phyloP scores from a whole-genome alignment of 163 green algal species.

The Chlamydomonas reinhardtii region DNA sequence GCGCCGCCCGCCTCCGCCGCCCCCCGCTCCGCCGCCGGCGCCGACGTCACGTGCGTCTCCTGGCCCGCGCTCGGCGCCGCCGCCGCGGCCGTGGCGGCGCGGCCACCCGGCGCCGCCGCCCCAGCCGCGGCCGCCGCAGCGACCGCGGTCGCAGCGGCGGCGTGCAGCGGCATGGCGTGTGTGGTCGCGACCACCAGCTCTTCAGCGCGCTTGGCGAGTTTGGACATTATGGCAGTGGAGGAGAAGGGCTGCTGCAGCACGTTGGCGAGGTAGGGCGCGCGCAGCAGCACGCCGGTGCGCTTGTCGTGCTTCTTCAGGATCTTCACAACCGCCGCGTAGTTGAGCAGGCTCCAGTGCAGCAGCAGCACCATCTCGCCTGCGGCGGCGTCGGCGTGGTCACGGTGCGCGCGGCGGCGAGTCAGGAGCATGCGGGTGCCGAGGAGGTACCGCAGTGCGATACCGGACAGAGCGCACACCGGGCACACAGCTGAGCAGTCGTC shows the following conservation, averaged over 20 bases:
- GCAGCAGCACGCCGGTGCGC: constrained; percentile 82
- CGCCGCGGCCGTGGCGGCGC: neutral
- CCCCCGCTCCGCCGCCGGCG: neutral
- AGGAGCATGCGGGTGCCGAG: too few relatives aligned
- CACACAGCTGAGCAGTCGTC: too few relatives aligned
- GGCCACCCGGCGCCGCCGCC: neutral
- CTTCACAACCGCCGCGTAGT: constrained; percentile 89
- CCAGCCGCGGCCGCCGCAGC: neutral
- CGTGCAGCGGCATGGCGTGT: constrained; percentile 23
- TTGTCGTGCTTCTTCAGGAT: constrained; percentile 95
- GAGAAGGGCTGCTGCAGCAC: constrained; percentile 90
- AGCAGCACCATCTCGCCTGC: constrained; percentile 66
- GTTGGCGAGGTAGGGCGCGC: constrained; percentile 84
- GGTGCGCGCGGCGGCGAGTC: too few relatives aligned
- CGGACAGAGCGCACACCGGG: too few relatives aligned
- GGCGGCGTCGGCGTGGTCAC: too few relatives aligned
- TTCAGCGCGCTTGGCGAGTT: constrained; percentile 80
- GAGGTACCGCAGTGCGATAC: too few relatives aligned
- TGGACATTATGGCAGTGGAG: constrained; percentile 80
- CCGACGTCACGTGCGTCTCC: neutral
- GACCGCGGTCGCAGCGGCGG: too few relatives aligned
- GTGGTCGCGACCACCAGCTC: constrained; percentile 63
- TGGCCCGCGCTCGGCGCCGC: neutral
- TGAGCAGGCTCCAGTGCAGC: constrained; percentile 87
- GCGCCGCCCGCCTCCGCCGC: neutral